Evolutionary conservation across 2,329 filamentous ascomycete genomes (phyloP).

Genomic region (Zalaria obscura): DNA sequence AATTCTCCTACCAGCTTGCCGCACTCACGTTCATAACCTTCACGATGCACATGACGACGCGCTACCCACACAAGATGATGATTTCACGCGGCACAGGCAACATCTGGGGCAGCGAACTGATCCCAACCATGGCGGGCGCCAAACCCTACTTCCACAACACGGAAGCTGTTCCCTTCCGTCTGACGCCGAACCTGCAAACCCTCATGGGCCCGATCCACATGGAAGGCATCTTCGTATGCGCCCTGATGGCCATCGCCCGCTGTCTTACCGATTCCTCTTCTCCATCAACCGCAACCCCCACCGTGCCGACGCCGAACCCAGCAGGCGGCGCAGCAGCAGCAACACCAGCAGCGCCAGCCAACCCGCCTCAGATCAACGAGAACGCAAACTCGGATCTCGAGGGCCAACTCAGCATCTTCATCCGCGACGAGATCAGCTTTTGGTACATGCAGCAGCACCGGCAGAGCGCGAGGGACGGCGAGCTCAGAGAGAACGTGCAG

Average conservation of each 20-base stretch:
- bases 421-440: slow-evolving; percentile 94
- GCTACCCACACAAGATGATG: slow-evolving; percentile 89
- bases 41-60: slow-evolving; percentile 90
- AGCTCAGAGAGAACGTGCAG: slow-evolving; percentile 67
- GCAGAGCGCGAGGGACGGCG: slow-evolving; percentile 45
- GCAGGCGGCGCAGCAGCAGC: not conserved
- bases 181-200: slow-evolving; percentile 90
- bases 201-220: slow-evolving; percentile 92
- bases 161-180: slow-evolving; percentile 90
- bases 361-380: slow-evolving; percentile 7
- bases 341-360: not conserved
- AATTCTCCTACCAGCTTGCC: slow-evolving; percentile 92
- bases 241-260: slow-evolving; percentile 90
- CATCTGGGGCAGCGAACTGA: slow-evolving; percentile 90
- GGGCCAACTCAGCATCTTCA: slow-evolving; percentile 85
- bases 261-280: slow-evolving; percentile 67
- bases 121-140: slow-evolving; percentile 71
- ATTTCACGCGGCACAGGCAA: slow-evolving; percentile 80
- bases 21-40: slow-evolving; percentile 98
- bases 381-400: slow-evolving; percentile 55
- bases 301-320: slow-evolving; percentile 7
- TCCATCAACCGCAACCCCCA: slow-evolving; percentile 8
- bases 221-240: slow-evolving; percentile 90
- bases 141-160: slow-evolving; percentile 90
- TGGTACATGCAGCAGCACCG: slow-evolving; percentile 82